Base-by-base conservation (phyloP, 176 grass and related monocot species). In the Areca catechu region DNA sequence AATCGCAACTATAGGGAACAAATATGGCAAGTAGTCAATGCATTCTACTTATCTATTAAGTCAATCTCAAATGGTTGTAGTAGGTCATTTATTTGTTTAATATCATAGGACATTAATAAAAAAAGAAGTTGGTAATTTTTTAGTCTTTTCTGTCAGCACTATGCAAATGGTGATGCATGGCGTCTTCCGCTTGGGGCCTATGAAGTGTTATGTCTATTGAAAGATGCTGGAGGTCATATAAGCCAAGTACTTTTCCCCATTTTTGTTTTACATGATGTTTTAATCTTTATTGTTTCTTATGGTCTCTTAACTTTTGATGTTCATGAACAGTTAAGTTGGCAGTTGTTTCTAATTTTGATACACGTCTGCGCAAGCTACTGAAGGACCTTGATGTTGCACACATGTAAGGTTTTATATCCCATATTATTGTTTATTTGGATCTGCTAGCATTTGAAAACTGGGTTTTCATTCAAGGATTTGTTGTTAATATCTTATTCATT, bases 281-380 rank as follows among this genome's bases (percentile, higher is more conserved):
- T 59, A 29, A 57, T 17, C 2, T 24, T 63, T 57, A 7, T 66
- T 71, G 25, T 49, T 57, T 4, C 54, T 47, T 62, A 29, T 70
- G 4, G 14, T 66, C 7, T 53, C 27, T 72, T 53, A 57, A 21
- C 19, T 62, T 4, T 48, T 85, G 30, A 22, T 51, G 48, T 64
- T 74, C 23, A n/a, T 58, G 74, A 79, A 77, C 83, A 97, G 92
- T 97, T 60, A 97, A 91, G 80, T 75, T 97, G 37, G 92, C 83
- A 57, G 92, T 88, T 49, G 86, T 97, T 21, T 88, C 92, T 54
- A 85, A 97, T 66, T 97, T 97, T 14, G 92, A 91, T 71, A 88
- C 83, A 53, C 81, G 92, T 34, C 51, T 91, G 64, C 58, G 69
- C 28, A 88, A 88, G 69, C 75, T 97, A 57, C 71, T 88, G 0